A percentile compares a stretch with the other conserved stretches of the same genome.
Evolutionary conservation across 805 yeast species (phyloP).

Genomic region (Lachancea mirantina): DNA sequence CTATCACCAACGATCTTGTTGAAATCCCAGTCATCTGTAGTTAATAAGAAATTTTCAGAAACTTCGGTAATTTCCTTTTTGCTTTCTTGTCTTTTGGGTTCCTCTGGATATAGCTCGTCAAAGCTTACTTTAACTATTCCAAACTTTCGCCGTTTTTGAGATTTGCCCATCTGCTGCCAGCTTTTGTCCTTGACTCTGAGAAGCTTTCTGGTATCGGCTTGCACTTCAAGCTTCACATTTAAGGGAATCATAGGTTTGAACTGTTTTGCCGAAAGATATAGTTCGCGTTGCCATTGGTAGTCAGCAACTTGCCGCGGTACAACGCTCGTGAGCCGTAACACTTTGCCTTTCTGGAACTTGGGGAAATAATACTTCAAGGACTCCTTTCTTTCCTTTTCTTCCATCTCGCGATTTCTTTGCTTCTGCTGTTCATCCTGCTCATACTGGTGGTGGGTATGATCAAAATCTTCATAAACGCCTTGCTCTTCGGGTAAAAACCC

Average conservation of each 20-base stretch:
- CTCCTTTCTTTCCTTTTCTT: conserved; percentile 28
- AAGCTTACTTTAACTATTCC: conserved; percentile 19
- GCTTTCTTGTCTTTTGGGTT: conserved; percentile 10
- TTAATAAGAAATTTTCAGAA: conserved; percentile 51
- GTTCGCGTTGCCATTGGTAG: conserved; percentile 39
- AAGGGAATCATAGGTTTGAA: conserved; percentile 41
- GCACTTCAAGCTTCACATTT: conserved; percentile 45
- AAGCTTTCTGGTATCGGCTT: conserved; percentile 42
- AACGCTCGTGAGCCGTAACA: conserved; percentile 48
- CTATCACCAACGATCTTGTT: conserved; percentile 50
- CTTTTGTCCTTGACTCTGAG: conserved; percentile 31
- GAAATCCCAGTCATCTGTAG: conserved; percentile 77
- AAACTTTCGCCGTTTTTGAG: conserved; percentile 8
- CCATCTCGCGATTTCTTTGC: conserved; percentile 13
- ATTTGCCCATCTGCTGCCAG: conserved; percentile 7
- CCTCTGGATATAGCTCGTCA: conserved; percentile 18
- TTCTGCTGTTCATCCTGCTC: conserved; percentile 12
- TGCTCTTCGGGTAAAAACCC: conserved; percentile 9
- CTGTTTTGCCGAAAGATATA: conserved; percentile 26
- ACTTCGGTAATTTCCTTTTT: conserved; percentile 25
- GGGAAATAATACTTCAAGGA: conserved; percentile 49
- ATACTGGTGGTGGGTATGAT: conserved; percentile 13
- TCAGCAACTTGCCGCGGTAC: conserved; percentile 43
- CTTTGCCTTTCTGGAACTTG: conserved; percentile 40
- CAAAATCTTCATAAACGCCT: conserved; percentile 8